Conservation (phyloP, 1,284 basidiomycete species). For the Entoloma clypeatum region DNA sequence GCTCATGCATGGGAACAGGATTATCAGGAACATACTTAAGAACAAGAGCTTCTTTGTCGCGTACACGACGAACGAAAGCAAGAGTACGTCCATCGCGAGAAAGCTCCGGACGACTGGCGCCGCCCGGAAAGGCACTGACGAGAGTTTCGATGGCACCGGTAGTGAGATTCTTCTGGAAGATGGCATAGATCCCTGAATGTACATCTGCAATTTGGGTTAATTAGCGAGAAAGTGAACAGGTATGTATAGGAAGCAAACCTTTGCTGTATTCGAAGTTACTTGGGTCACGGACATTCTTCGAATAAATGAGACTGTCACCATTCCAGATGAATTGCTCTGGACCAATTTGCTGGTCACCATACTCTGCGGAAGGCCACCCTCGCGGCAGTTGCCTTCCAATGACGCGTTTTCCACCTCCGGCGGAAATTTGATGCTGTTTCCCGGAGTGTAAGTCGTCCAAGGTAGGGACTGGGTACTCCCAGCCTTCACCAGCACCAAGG, state of each 20-base stretch:
- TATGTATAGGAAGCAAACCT: conserved; percentile 36
- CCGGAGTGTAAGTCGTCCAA: conserved; percentile 20
- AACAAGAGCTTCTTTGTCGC: conserved; percentile 67
- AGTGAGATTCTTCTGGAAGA: conserved; percentile 60
- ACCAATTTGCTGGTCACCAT: conserved; percentile 66
- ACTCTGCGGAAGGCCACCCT: conserved; percentile 56
- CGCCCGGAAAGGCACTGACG: conserved; percentile 56
- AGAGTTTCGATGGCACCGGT: conserved; percentile 47
- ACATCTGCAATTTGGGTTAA: conserved; percentile 42
- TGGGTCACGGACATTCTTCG: conserved; percentile 57
- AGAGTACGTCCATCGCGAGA: conserved; percentile 66
- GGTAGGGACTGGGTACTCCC: conserved; percentile 54
- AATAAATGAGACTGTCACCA: conserved; percentile 56
- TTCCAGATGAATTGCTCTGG: conserved; percentile 67
- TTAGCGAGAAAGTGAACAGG: not conserved
- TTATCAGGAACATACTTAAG: conserved; percentile 47
- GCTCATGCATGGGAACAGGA: not conserved
- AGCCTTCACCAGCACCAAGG: conserved; percentile 67
- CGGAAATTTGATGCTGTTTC: conserved; percentile 29
- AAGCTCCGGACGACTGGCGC: conserved; percentile 67
- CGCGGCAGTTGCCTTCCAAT: conserved; percentile 52
- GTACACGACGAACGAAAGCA: conserved; percentile 69
- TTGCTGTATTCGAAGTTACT: conserved; percentile 57
- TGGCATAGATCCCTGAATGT: conserved; percentile 66
- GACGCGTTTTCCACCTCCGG: conserved; percentile 51